Evolutionary conservation across 345 rosid species (phyloP).

Genomic region (Ceriops zippeliana): DNA sequence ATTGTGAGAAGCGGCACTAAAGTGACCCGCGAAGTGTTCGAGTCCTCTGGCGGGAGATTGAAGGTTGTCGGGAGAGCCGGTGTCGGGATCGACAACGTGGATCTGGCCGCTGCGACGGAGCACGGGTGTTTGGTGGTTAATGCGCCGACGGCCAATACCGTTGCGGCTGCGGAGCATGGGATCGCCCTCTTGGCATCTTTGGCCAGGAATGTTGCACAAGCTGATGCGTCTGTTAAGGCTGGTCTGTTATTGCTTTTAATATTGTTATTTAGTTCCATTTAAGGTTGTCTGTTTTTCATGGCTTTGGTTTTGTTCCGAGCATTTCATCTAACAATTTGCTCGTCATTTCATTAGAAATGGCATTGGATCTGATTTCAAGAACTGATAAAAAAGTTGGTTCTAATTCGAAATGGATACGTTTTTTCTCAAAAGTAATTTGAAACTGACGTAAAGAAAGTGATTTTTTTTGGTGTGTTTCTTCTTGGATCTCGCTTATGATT

Average conservation of each 20-base stretch:
- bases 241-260: conserved; percentile 41
- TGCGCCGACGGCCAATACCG: conserved; percentile 22
- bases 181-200: conserved; percentile 22
- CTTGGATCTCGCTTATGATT: no score
- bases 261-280: neutral
- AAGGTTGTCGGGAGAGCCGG: conserved; percentile 26
- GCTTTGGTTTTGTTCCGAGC: neutral
- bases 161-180: conserved; percentile 26
- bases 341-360: no score
- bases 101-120: conserved; percentile 25
- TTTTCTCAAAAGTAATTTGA: no score
- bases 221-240: conserved; percentile 52
- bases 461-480: no score
- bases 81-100: conserved; percentile 25
- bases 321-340: no score
- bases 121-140: conserved; percentile 25
- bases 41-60: conserved; percentile 17
- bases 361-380: no score
- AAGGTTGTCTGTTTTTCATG: neutral
- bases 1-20: conserved; percentile 25
- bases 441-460: no score
- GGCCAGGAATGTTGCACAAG: conserved; percentile 25
- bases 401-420: no score
- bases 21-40: conserved; percentile 24
- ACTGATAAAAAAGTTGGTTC: no score